Evolutionary conservation across 2,329 filamentous ascomycete genomes (phyloP), one percentile per base, ranked within the genome.

Genomic region (Trichoderma sp.): DNA sequence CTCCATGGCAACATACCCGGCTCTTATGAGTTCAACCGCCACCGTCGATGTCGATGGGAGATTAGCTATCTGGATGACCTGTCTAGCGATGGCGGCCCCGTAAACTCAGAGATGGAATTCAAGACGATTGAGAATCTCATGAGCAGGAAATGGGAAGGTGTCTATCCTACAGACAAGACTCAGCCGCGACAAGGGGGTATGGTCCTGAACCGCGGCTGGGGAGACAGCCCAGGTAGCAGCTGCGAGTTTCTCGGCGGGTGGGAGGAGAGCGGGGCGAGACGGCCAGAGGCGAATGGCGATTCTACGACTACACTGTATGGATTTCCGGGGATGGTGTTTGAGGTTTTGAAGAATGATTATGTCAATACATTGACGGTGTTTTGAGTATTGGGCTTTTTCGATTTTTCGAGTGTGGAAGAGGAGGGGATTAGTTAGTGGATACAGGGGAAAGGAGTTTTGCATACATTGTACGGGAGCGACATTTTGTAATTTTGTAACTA

Each of bases 1-100:
- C 85, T 99, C 2, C 96, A 99, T 78, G 93, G 92, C 54, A 99
- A 99, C 75, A 89, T 98, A 2, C 96, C 96, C 1, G 96, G 96
- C 0, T 97, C 94, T 1, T 98, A 97, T 77, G 92, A 95, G 13
- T 99, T 99, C 82, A 98, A 99, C 79, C 89, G 96, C 5, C 94
- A 98, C 78, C 90, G 95, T 21, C 89, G 96, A 70, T 93, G 92
- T 74, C 89, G 94, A 51, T 99, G 96, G 96, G 89, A 90, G 63
- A 89, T 97, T 63, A 79, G 81, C 55, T 90, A 90, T 72, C 80
- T 90, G 5, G 74, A 78, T 14, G 80, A 87, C 11, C 77, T 82
- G 5, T 77, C 80, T 7, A 28, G 43, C 11, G 77, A 82, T 13
- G 79, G 79, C 13, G 79, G 83, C 7, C 73, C 80, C 21, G 80